These are phyloP conservation scores for Claviceps humidiphila DNA, from an alignment of 2,329 filamentous ascomycete genomes.

Conservation along the genomic window DNA sequence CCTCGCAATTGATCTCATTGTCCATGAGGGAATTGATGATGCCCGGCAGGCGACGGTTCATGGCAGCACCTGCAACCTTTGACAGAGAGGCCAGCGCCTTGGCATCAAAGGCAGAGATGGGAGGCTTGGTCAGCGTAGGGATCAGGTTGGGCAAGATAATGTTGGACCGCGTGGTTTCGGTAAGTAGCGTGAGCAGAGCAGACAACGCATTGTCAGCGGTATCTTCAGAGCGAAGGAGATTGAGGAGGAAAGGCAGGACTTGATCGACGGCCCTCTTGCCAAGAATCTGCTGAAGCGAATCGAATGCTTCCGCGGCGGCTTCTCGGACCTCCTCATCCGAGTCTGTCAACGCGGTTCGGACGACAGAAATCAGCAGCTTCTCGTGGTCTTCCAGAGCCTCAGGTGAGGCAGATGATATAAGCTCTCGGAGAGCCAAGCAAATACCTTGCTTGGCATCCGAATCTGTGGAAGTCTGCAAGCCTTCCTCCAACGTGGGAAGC, in stretches of 20 bases:
- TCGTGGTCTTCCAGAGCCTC: slow-evolving; percentile 91
- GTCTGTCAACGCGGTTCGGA: slow-evolving; percentile 85
- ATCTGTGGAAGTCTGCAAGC: slow-evolving; percentile 76
- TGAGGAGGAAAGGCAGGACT: slow-evolving; percentile 83
- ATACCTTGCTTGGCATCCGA: slow-evolving; percentile 93
- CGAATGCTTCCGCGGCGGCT: slow-evolving; percentile 92
- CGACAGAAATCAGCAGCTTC: slow-evolving; percentile 86
- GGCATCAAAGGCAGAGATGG: slow-evolving; percentile 90
- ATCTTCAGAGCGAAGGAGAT: slow-evolving; percentile 70
- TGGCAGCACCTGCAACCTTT: slow-evolving; percentile 76
- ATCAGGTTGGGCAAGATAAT: slow-evolving; percentile 94
- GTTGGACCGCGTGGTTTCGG: slow-evolving; percentile 85
- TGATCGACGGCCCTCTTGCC: slow-evolving; percentile 93
- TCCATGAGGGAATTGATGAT: slow-evolving; percentile 94
- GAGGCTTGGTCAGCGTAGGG: slow-evolving; percentile 77
- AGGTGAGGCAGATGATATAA: slow-evolving; percentile 76
- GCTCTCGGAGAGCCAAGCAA: slow-evolving; percentile 86
- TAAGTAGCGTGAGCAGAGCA: slow-evolving; percentile 84
- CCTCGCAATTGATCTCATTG: slow-evolving; percentile 66
- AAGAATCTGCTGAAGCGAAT: slow-evolving; percentile 82
- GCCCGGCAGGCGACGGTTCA: slow-evolving; percentile 78
- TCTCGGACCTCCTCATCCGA: slow-evolving; percentile 82
- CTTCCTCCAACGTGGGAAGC: slow-evolving; percentile 83
- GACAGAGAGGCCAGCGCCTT: slow-evolving; percentile 86
- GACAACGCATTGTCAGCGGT: slow-evolving; percentile 86